Percentiles rank a stretch among this genome's conserved stretches.
These are phyloP conservation scores for Aspergillus brasiliensis DNA, from an alignment of 2,329 filamentous ascomycete species.

Conservation along the genomic window DNA sequence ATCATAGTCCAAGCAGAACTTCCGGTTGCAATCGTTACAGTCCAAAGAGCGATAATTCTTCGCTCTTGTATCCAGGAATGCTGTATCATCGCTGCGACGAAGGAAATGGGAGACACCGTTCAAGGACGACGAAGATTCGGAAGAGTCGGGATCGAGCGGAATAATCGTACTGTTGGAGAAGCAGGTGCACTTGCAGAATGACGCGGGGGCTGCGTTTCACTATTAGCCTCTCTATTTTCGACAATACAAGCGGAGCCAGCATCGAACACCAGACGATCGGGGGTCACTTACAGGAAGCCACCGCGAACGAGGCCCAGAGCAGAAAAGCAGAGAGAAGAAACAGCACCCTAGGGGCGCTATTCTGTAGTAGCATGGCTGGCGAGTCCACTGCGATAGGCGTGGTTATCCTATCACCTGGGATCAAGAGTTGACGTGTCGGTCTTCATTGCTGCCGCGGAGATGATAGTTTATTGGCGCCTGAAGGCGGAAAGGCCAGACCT, in stretches of 20 bases:
- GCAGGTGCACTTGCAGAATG: slow-evolving; percentile 74
- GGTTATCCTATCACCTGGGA: background rate
- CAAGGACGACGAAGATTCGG: slow-evolving; percentile 21
- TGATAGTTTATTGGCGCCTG: background rate
- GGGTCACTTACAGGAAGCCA: slow-evolving; percentile 39
- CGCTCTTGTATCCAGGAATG: slow-evolving; percentile 25
- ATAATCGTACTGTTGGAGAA: slow-evolving; percentile 70
- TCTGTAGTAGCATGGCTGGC: slow-evolving; percentile 24
- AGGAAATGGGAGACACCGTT: slow-evolving; percentile 26
- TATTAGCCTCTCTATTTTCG: background rate
- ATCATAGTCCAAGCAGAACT: slow-evolving; percentile 66
- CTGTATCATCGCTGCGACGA: slow-evolving; percentile 22
- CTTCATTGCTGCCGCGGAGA: background rate
- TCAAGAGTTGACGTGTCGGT: background rate
- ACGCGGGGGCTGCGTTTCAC: slow-evolving; percentile 48
- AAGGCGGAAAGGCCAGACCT: background rate
- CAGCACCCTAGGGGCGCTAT: slow-evolving; percentile 20
- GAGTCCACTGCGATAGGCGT: background rate
- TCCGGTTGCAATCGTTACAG: slow-evolving; percentile 68
- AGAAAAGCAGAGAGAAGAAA: slow-evolving; percentile 31
- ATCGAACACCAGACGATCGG: background rate
- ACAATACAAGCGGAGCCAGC: background rate
- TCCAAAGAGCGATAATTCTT: slow-evolving; percentile 49
- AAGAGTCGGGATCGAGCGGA: slow-evolving; percentile 54
- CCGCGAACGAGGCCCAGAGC: slow-evolving; percentile 30